Base-by-base conservation (phyloP, 1,139 yeast genomes). In the Debaryomycetaceae sp. region DNA sequence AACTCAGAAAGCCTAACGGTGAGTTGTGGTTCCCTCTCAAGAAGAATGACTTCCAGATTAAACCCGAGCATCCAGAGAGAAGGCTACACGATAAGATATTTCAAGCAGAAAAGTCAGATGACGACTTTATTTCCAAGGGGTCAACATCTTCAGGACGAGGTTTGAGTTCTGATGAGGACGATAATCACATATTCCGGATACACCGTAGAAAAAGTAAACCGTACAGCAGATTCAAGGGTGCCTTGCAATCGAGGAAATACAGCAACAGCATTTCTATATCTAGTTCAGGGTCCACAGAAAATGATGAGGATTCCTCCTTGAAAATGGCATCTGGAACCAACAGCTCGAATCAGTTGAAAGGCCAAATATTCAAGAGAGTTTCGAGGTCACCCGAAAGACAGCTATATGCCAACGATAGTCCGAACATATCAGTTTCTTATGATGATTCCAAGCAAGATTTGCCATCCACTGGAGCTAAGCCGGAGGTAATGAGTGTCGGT, bases 1-100 rank as follows among this genome's bases (percentile, higher is more conserved):
- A 83, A 52, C 63, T 87, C 42, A 64, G 65, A 36, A 72, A 74
- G 43, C 67, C 84, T 0, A 62, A 70, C 6, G 90, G 90, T 0
- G 70, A 75, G 30, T 58, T 74, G 6, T 81, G 91, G 86, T 83
- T 77, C 52, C 83, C 83, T 1, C 44, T 24, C 36, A 11, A 9
- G n/a, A 17, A 34, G 17, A 35, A 14, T 6, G 38, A 8, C 23
- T 34, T 30, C 23, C 36, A 11, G 30, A n/a, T 30, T 11, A 41
- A 24, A 31, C 40, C 34, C 24, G 46, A 47, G 40, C 27, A 24
- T 42, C 13, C 42, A n/a, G 34, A 34, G 6, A 40, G 33, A 22
- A 49, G 67, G 47, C 47, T 67, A 34, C 70, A 70, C 42, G 75
- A 70, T 47, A 61, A 53, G 44, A 49, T 70, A 11, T 70, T 70